Conservation (phyloP, 108 stramenopile species). For the Conticribra guillardii region DNA sequence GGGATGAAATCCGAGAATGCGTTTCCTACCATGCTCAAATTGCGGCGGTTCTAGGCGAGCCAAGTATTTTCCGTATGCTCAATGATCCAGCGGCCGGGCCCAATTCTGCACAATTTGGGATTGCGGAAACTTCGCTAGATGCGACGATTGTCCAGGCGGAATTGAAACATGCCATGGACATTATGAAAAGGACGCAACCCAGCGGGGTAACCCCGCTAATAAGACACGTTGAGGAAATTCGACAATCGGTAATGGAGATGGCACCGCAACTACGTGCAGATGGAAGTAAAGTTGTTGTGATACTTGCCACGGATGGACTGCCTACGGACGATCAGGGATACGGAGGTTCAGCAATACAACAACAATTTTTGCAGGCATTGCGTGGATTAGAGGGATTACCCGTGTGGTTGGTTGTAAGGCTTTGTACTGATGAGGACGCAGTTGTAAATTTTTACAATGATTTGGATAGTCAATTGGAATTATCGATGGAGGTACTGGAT, state of each 20-base stretch:
- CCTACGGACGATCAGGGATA: constrained; percentile 72
- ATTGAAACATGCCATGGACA: constrained; percentile 48
- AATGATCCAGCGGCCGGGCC: constrained; percentile 65
- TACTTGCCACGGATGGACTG: constrained; percentile 88
- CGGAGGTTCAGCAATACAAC: constrained; percentile 13
- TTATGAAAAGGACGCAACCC: constrained; percentile 62
- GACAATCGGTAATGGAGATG: constrained; percentile 57
- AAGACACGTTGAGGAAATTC: constrained; percentile 75
- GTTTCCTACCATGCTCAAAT: constrained; percentile 71
- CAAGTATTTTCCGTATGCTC: constrained; percentile 76
- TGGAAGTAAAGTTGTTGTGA: constrained; percentile 78
- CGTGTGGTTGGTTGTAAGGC: constrained; percentile 86
- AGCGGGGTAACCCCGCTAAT: constrained; percentile 81
- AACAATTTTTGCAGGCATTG: constrained; percentile 58
- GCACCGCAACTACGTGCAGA: constrained; percentile 46
- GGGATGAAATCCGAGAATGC: constrained; percentile 76
- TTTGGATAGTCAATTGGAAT: constrained; percentile 79
- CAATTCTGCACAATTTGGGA: constrained; percentile 51
- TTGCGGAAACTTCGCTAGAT: constrained; percentile 44
- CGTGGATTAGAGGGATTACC: constrained; percentile 75
- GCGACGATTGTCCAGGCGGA: constrained; percentile 47
- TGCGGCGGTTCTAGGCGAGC: constrained; percentile 56
- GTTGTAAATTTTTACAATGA: constrained; percentile 87
- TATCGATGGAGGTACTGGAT: constrained; percentile 87
- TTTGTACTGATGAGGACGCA: constrained; percentile 71